Base-by-base conservation (phyloP, 2,329 filamentous ascomycete genomes). In the Aphanocladium album region DNA sequence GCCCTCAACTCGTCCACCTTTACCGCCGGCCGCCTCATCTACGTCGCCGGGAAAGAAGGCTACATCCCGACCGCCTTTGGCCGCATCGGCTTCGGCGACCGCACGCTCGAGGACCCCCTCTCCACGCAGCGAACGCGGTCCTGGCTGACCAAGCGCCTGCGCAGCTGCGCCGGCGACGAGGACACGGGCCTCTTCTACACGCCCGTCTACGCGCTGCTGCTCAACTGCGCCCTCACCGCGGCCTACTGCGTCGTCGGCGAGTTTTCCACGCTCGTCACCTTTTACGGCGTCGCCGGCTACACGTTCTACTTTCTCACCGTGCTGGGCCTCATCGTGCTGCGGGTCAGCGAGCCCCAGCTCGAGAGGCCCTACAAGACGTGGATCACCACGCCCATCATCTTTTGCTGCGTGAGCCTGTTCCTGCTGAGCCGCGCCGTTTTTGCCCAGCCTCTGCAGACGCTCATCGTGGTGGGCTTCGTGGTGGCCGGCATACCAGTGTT, bases 231-330 rank as follows among this genome's bases (percentile, higher is more conserved):
- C 3, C 77, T 99, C 23, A 96, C 91, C 1, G 77, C 83, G 3
- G 77, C 83, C 1, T 99, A 98, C 77, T 87, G 96, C 63, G 70
- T 89, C 2, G 86, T 96, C 5, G 95, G 95, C 74, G 91, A 96
- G 72, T 98, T 99, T 71, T 82, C 86, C 57, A 96, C 93, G 0
- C 83, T 99, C 2, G 83, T 98, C 61, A 98, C 95, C 0, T 99
- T 99, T 72, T 98, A 98, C 76, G 95, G 95, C 60, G 95, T 99
- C 14, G 95, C 95, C 0, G 93, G 93, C 16, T 99, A 99, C 73
- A 91, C 91, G 0, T 99, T 99, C 72, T 99, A 99, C 77, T 99
- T 99, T 74, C 78, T 96, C 60, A 96, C 93, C 0, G 95, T 99
- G 0, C 83, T 99, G 0, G 95, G 95, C 0, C 81, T 99, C 53